A percentile compares a stretch with the other conserved stretches of the same genome.
phyloP scores from a whole-genome alignment of 495 filamentous ascomycete species.

The Alectoria sarmentosa region DNA sequence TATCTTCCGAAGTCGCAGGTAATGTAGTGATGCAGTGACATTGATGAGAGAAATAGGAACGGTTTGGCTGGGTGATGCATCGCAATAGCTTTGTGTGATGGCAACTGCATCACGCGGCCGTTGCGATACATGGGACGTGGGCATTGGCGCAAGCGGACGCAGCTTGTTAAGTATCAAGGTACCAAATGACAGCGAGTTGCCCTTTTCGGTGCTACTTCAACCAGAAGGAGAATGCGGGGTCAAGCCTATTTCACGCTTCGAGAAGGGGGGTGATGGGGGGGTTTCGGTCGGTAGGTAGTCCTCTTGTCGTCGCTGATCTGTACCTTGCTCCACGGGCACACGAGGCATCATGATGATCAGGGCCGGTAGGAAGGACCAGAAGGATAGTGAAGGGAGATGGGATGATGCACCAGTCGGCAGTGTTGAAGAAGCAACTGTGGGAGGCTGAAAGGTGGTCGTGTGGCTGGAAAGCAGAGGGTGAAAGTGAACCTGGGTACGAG shows the following conservation, averaged over 20 bases:
- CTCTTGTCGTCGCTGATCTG: slow-evolving; percentile 11
- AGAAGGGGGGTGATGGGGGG: slow-evolving; percentile 12
- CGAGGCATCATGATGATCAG: not conserved
- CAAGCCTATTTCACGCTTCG: slow-evolving; percentile 11
- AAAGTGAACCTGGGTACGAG: not conserved
- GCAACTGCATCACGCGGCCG: slow-evolving; percentile 17
- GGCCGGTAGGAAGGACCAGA: not conserved
- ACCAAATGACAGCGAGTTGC: slow-evolving; percentile 16
- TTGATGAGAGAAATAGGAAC: slow-evolving; percentile 14
- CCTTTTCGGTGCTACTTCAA: slow-evolving; percentile 10
- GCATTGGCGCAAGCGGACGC: slow-evolving; percentile 17
- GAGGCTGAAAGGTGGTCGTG: not conserved
- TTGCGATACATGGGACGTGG: slow-evolving; percentile 12
- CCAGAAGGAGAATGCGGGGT: slow-evolving; percentile 21
- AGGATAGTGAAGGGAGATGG: not conserved
- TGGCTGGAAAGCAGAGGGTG: not conserved
- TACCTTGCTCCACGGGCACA: not conserved
- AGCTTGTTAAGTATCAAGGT: slow-evolving; percentile 16
- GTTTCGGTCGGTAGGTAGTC: not conserved
- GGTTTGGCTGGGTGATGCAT: slow-evolving; percentile 6
- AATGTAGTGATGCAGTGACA: slow-evolving; percentile 4
- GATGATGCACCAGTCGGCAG: too few species aligned
- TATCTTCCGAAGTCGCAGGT: slow-evolving; percentile 15
- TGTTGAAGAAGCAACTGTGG: too few species aligned
- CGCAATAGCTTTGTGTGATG: slow-evolving; percentile 11